phyloP scores from a whole-genome alignment of 2,329 filamentous ascomycete species.

The Ciborinia camelliae region DNA sequence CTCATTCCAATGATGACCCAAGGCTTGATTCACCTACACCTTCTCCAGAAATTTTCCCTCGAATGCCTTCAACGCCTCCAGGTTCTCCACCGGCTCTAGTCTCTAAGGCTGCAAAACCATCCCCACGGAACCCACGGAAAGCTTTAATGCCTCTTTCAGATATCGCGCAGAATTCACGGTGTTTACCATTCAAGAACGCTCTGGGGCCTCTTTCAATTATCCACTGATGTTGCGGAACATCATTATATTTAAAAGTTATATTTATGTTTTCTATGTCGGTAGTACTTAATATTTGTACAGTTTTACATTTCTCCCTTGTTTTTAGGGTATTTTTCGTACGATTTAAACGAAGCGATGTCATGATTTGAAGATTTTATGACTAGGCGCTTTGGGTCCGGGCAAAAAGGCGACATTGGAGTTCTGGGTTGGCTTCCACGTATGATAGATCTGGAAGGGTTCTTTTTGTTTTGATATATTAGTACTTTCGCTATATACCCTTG shows the following conservation, averaged over 20 bases:
- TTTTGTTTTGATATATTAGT: not conserved
- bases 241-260: not conserved
- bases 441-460: not conserved
- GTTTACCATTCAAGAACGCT: too few species aligned
- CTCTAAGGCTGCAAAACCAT: not conserved
- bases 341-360: conserved; percentile 5
- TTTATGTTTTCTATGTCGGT: not conserved
- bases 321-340: too few species aligned
- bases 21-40: not conserved
- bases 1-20: not conserved
- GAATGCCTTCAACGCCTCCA: not conserved
- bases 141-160: not conserved
- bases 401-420: not conserved
- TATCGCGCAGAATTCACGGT: not conserved
- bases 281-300: conserved; percentile 1
- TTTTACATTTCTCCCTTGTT: too few species aligned
- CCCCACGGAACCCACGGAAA: not conserved
- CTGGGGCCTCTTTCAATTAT: too few species aligned
- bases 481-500: conserved; percentile 12
- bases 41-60: not conserved
- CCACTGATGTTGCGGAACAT: too few species aligned
- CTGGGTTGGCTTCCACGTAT: not conserved
- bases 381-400: not conserved
- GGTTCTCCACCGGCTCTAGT: not conserved
- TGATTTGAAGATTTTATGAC: not conserved